Percentiles rank a stretch among this genome's conserved stretches.
These are phyloP conservation scores for Alternaria gaisen DNA, from an alignment of 2,329 filamentous ascomycete species.

Conservation along the genomic window DNA sequence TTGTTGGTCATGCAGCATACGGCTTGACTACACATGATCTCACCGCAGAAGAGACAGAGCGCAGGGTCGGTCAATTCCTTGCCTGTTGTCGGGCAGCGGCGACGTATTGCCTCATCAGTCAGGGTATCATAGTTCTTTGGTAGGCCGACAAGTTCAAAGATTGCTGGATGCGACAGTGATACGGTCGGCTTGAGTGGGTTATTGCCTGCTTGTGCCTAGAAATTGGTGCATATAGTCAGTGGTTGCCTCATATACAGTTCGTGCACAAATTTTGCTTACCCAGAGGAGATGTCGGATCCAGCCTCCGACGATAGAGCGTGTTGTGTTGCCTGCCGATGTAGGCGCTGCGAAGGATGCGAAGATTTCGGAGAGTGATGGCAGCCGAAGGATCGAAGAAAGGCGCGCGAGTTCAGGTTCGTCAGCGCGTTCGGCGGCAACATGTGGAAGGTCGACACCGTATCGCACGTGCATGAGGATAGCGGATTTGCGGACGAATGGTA, in stretches of 20 bases:
- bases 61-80: slow-evolving; percentile 91
- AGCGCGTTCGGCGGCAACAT: slow-evolving; percentile 62
- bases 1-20: slow-evolving; percentile 83
- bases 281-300: slow-evolving; percentile 76
- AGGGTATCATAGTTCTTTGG: slow-evolving; percentile 91
- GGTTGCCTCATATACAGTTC: background rate
- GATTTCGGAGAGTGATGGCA: slow-evolving; percentile 83
- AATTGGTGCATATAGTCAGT: background rate
- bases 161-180: slow-evolving; percentile 79
- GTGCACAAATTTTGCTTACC: slow-evolving; percentile 3
- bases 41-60: slow-evolving; percentile 92
- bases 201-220: slow-evolving; percentile 42
- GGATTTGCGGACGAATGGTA: slow-evolving; percentile 88
- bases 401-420: slow-evolving; percentile 82
- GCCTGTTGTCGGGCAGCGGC: slow-evolving; percentile 85
- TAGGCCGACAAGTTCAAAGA: slow-evolving; percentile 92
- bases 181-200: slow-evolving; percentile 56
- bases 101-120: slow-evolving; percentile 87
- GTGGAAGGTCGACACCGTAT: slow-evolving; percentile 87
- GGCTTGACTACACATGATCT: slow-evolving; percentile 95
- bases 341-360: slow-evolving; percentile 65
- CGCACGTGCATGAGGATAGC: slow-evolving; percentile 85
- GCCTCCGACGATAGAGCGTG: slow-evolving; percentile 64
- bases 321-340: slow-evolving; percentile 41
- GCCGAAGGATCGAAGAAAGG: slow-evolving; percentile 75